Conservation (phyloP, 2,329 filamentous ascomycete species). For the Stromatinia cepivora region DNA sequence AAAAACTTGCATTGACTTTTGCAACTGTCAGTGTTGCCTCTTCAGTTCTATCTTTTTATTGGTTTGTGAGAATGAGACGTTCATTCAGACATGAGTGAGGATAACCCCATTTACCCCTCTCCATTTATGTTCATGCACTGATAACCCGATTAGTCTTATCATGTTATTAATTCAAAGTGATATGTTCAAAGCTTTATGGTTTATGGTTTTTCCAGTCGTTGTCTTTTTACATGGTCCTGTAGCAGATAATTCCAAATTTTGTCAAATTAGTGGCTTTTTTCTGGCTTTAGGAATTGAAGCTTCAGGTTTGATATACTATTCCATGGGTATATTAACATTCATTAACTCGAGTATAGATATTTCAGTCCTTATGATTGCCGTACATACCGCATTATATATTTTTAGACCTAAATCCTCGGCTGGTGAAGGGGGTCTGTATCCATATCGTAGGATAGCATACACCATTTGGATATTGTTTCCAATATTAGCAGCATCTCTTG, state of each 20-base stretch:
- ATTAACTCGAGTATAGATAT: slow-evolving; percentile 50
- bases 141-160: slow-evolving; percentile 56
- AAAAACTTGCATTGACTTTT: slow-evolving; percentile 43
- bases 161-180: slow-evolving; percentile 73
- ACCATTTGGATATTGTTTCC: slow-evolving; percentile 58
- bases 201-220: slow-evolving; percentile 63
- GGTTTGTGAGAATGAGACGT: slow-evolving; percentile 72
- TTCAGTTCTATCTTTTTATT: slow-evolving; percentile 61
- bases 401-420: slow-evolving; percentile 54
- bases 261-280: slow-evolving; percentile 69
- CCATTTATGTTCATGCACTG: slow-evolving; percentile 15
- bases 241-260: slow-evolving; percentile 55
- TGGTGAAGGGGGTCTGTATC: slow-evolving; percentile 66
- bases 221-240: slow-evolving; percentile 56
- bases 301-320: slow-evolving; percentile 47
- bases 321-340: not conserved
- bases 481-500: slow-evolving; percentile 58
- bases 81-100: slow-evolving; percentile 71
- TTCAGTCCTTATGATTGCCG: slow-evolving; percentile 69
- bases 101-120: slow-evolving; percentile 2
- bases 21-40: slow-evolving; percentile 57
- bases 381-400: slow-evolving; percentile 73
- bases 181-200: slow-evolving; percentile 68
- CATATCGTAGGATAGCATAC: slow-evolving; percentile 63
- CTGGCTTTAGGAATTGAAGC: slow-evolving; percentile 66